Evolutionary conservation across 306 rosid genomes (phyloP).

Genomic region (Dryas drummondii): DNA sequence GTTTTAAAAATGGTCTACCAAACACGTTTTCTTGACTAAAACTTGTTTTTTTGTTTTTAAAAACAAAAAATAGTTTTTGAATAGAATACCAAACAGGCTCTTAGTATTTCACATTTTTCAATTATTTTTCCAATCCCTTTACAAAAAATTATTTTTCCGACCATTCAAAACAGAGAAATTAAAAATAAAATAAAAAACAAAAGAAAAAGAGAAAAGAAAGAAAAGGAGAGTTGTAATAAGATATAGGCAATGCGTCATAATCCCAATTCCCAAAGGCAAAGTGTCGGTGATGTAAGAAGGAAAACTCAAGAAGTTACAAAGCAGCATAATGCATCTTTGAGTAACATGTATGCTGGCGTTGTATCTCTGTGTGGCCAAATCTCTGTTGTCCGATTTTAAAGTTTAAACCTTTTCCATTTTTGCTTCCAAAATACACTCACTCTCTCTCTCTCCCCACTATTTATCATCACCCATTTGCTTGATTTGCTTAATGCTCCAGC

Average conservation of each 20-base stretch:
- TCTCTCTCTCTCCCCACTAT: not conserved
- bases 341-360: not conserved
- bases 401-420: not conserved
- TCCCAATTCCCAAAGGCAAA: conserved; percentile 26
- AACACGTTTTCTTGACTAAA: too few species aligned
- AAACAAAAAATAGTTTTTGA: too few species aligned
- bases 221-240: conserved; percentile 13
- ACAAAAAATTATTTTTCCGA: not conserved
- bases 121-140: not conserved
- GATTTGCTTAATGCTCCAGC: not conserved
- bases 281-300: conserved; percentile 54
- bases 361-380: not conserved
- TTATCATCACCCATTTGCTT: not conserved
- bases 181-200: not conserved
- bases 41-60: too few species aligned
- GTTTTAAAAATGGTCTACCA: too few species aligned
- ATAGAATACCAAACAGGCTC: too few species aligned
- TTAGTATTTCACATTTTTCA: not conserved
- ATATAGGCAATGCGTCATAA: conserved; percentile 44
- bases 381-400: not conserved
- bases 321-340: not conserved
- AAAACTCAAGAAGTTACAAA: not conserved
- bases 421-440: not conserved
- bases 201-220: not conserved
- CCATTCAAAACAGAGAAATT: not conserved